Evolutionary conservation across 306 rosid genomes (phyloP).

Genomic region (Quercus cerris): DNA sequence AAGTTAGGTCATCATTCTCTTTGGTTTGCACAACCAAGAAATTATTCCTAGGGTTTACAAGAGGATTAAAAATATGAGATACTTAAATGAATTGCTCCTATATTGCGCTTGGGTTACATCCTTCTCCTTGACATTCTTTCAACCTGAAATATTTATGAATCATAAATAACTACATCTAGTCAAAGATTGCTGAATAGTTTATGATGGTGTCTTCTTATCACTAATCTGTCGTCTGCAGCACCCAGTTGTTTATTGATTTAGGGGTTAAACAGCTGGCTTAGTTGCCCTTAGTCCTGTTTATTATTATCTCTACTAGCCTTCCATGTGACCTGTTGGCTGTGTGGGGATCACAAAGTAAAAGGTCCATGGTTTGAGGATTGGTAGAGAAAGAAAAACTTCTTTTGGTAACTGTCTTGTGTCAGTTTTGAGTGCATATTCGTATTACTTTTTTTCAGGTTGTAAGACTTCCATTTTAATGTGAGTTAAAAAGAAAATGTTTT

Average conservation of each 20-base stretch:
- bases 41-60: neutral
- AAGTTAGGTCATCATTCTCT: slow-evolving; percentile 2
- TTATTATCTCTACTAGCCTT: too few relatives aligned
- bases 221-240: neutral
- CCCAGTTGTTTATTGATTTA: neutral
- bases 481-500: neutral
- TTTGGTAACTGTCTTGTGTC: neutral
- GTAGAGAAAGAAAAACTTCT: neutral
- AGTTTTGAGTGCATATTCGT: neutral
- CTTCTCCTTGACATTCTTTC: neutral
- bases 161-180: neutral
- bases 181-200: neutral
- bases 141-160: neutral
- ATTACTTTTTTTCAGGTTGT: neutral
- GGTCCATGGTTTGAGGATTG: too few relatives aligned
- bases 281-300: neutral
- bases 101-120: neutral
- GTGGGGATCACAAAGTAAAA: too few relatives aligned
- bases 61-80: neutral
- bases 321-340: too few relatives aligned
- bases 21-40: neutral
- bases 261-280: neutral
- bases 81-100: neutral
- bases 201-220: neutral
- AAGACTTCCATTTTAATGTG: neutral